phyloP scores from a whole-genome alignment of 2,329 filamentous ascomycete species.

The Ceratocystis lukuohia region DNA sequence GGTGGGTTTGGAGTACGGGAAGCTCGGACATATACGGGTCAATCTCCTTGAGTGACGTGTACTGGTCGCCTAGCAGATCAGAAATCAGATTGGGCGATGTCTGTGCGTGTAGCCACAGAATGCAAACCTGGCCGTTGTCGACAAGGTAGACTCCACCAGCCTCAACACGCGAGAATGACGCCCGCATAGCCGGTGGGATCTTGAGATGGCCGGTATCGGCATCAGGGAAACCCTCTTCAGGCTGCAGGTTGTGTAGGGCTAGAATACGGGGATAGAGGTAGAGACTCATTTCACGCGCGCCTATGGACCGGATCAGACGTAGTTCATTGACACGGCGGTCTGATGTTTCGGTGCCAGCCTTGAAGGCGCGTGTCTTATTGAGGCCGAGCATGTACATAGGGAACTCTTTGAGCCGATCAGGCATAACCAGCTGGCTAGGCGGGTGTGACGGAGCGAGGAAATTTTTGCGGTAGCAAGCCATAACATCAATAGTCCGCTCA shows the following conservation, averaged over 20 bases:
- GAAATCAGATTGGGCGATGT: constrained; percentile 83
- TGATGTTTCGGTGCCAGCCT: constrained; percentile 78
- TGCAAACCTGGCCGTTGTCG: constrained; percentile 83
- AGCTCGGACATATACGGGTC: constrained; percentile 70
- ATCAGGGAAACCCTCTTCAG: constrained; percentile 86
- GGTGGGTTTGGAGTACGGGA: constrained; percentile 75
- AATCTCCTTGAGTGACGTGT: constrained; percentile 51
- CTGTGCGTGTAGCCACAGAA: constrained; percentile 85
- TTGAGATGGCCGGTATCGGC: constrained; percentile 69
- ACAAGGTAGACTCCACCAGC: constrained; percentile 88
- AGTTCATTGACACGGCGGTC: constrained; percentile 86
- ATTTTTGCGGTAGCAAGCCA: constrained; percentile 85
- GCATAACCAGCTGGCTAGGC: constrained; percentile 83
- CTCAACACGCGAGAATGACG: constrained; percentile 78
- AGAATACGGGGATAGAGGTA: constrained; percentile 95
- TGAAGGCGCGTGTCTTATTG: constrained; percentile 83
- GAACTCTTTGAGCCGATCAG: constrained; percentile 91
- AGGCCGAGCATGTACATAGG: constrained; percentile 90
- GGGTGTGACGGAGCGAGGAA: constrained; percentile 72
- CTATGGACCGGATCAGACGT: constrained; percentile 80
- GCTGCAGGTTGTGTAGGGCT: constrained; percentile 74
- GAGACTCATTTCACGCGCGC: constrained; percentile 68
- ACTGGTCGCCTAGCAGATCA: constrained; percentile 76
- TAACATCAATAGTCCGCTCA: constrained; percentile 84
- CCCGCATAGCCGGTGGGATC: constrained; percentile 66